Base-by-base conservation (phyloP, 2,329 filamentous ascomycete species). In the Colletotrichum musicola region DNA sequence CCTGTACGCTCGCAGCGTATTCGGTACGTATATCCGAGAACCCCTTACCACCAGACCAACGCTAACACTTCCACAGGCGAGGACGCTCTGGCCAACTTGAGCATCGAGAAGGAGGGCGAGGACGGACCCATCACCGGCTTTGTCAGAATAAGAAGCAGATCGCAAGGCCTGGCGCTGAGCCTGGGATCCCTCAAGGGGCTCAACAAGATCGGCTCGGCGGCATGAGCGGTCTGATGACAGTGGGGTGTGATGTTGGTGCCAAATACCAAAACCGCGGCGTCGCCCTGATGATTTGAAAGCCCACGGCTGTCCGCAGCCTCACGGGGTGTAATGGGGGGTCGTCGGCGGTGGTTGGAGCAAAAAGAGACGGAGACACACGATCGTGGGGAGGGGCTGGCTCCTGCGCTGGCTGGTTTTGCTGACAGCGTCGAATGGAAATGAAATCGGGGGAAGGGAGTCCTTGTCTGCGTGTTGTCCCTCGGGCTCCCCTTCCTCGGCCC, bases 41-140 rank as follows among this genome's bases (percentile, higher is more conserved):
- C 9, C 4, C 40, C 5, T 4, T 14, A 49, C 0, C 4, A 49
- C 2, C 12, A 49, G 10, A 18, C 1, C 22, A 5, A 4, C 65
- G 54, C 73, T 80, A 74, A 80, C 61, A 64, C 5, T 12, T 50
- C 30, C 27, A 50, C 69, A 99, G 96, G 96, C 72, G 96, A 99
- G 93, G 96, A 99, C 83, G 96, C 96, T 69, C 84, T 99, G 76
- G 96, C 96, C 77, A 99, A 99, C 80, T 79, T 99, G 81, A 98
- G 95, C 79, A 98, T 99, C 76, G 96, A 99, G 82, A 95, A 98
- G 83, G 95, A 98, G 80, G 95, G 94, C 68, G 94, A 97, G 27
- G 92, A 97, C 76, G 96, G 96, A 25, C 94, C 94, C 6, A 95
- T 99, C 71, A 98, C 95, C 49, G 96, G 96, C 51, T 99, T 99